These are phyloP conservation scores for Fomes fomentarius DNA, from an alignment of 1,284 basidiomycete genomes.

Conservation along the genomic window DNA sequence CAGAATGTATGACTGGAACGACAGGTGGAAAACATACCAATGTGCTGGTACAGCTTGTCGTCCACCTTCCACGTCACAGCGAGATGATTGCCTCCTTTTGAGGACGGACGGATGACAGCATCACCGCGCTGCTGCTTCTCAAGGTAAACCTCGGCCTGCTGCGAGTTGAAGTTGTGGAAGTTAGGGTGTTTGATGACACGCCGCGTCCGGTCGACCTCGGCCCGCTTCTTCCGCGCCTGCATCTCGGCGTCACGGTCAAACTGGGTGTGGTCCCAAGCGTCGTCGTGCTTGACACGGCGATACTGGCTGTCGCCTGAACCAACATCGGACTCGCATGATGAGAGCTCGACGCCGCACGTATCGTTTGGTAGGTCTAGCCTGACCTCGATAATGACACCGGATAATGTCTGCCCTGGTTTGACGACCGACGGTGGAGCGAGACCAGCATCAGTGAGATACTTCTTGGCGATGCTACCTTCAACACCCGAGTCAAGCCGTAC, in stretches of 20 bases:
- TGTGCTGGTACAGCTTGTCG: constrained; percentile 95
- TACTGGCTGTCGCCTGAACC: constrained; percentile 65
- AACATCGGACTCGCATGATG: constrained; percentile 76
- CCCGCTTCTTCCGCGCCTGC: constrained; percentile 82
- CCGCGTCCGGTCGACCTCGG: constrained; percentile 76
- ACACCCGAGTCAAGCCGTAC: constrained; percentile 92
- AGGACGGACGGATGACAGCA: constrained; percentile 95
- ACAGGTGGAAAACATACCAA: constrained; percentile 55
- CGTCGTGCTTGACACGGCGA: constrained; percentile 65
- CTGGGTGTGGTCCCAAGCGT: constrained; percentile 70
- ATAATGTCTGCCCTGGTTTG: constrained; percentile 79
- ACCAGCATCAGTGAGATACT: constrained; percentile 62
- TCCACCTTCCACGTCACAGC: constrained; percentile 99
- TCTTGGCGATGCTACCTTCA: constrained; percentile 78
- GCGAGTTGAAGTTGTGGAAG: constrained; percentile 95
- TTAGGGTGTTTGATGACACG: constrained; percentile 98
- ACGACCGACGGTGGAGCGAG: constrained; percentile 52
- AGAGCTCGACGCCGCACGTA: constrained; percentile 77
- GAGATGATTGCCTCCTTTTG: constrained; percentile 91
- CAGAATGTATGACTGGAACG: background rate
- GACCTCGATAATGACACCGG: constrained; percentile 80
- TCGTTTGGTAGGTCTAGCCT: constrained; percentile 67
- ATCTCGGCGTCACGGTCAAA: constrained; percentile 76
- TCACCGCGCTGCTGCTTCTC: constrained; percentile 93
- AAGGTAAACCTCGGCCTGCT: constrained; percentile 89